phyloP scores from a whole-genome alignment of 805 yeast species.

The Debaryomyces tyrocola region DNA sequence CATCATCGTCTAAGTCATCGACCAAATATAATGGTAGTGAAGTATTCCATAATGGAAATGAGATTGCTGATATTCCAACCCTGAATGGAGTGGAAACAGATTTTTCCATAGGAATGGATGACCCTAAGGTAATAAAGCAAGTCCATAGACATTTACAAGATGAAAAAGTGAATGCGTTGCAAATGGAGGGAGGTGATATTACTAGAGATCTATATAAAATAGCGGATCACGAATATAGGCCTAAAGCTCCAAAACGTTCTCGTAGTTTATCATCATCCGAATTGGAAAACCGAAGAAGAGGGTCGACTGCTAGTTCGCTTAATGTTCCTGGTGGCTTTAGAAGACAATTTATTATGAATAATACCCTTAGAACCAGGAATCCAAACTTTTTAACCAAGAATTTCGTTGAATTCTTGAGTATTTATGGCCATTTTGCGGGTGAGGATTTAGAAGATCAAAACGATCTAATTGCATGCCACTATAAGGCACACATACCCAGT shows the following conservation, averaged over 20 bases:
- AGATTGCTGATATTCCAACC: conserved; percentile 15
- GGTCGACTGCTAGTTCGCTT: conserved; percentile 64
- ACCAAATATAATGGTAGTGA: not conserved
- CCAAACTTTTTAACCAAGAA: conserved; percentile 64
- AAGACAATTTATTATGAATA: conserved; percentile 59
- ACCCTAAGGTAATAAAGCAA: conserved; percentile 31
- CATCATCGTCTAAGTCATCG: not conserved
- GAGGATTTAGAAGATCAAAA: conserved; percentile 70
- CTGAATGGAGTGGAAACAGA: not conserved
- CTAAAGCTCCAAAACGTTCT: conserved; percentile 11
- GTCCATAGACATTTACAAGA: conserved; percentile 39
- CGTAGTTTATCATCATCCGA: conserved; percentile 27
- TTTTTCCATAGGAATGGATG: conserved; percentile 23
- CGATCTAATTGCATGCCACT: conserved; percentile 55
- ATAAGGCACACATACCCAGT: conserved; percentile 22
- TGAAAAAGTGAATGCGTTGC: conserved; percentile 24
- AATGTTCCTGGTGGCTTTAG: conserved; percentile 85
- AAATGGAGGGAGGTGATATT: conserved; percentile 51
- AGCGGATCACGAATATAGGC: conserved; percentile 11
- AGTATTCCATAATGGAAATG: conserved; percentile 9
- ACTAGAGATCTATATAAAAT: conserved; percentile 47
- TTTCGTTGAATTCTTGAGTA: conserved; percentile 72
- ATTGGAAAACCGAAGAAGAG: conserved; percentile 41
- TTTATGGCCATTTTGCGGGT: conserved; percentile 87
- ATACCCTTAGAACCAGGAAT: conserved; percentile 16